phyloP scores from a whole-genome alignment of 352 stramenopile genomes.

The Globisporangium heterothallicum region DNA sequence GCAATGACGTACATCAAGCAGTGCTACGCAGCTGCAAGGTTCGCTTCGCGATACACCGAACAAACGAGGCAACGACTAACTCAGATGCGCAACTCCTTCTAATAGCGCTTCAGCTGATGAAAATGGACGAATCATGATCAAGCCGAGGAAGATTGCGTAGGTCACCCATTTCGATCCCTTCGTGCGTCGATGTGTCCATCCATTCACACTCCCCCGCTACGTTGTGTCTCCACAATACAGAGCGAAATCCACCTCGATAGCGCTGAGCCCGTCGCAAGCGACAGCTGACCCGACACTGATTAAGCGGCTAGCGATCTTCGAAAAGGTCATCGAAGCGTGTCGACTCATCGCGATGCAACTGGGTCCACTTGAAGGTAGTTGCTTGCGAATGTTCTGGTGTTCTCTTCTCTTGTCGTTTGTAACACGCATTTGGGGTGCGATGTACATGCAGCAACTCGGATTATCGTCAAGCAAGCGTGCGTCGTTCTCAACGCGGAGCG shows the following conservation, averaged over 20 bases:
- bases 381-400: too few relatives aligned
- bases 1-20: constrained; percentile 82
- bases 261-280: constrained; percentile 8
- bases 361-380: constrained; percentile 63
- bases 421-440: background rate
- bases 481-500: constrained; percentile 86
- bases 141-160: constrained; percentile 59
- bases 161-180: constrained; percentile 7
- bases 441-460: constrained; percentile 72
- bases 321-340: constrained; percentile 78
- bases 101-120: constrained; percentile 72
- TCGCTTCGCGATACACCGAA: background rate
- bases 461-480: constrained; percentile 85
- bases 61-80: background rate
- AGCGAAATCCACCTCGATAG: too few relatives aligned
- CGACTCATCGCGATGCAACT: constrained; percentile 78
- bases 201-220: too few relatives aligned
- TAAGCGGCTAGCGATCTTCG: constrained; percentile 56
- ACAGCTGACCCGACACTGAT: constrained; percentile 33
- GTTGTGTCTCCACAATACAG: too few relatives aligned
- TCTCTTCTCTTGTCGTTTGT: too few relatives aligned
- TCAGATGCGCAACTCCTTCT: constrained; percentile 2
- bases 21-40: constrained; percentile 83
- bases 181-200: too few relatives aligned
- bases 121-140: constrained; percentile 74